A percentile compares a stretch with the other conserved stretches of the same genome.
phyloP scores from a whole-genome alignment of 495 filamentous ascomycete species.

The Talaromyces nanjingensis region DNA sequence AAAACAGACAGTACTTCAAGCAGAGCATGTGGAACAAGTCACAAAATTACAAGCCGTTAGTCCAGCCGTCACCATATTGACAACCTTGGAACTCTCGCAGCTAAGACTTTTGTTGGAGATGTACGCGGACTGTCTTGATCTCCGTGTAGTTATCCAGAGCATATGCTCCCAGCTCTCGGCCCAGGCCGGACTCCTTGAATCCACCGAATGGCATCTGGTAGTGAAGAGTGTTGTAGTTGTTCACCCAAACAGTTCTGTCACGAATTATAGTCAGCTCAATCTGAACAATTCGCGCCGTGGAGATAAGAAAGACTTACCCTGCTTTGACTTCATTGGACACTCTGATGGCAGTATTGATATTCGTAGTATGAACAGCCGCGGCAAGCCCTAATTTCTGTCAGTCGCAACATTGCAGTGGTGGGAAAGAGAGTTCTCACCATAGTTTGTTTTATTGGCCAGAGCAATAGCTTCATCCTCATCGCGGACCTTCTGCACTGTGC shows the following conservation, averaged over 20 bases:
- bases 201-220: constrained; percentile 84
- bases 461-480: constrained; percentile 76
- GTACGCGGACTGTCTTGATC: constrained; percentile 52
- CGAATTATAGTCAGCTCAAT: not conserved
- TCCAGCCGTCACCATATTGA: not conserved
- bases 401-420: not conserved
- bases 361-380: constrained; percentile 84
- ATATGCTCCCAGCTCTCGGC: constrained; percentile 90
- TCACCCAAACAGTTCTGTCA: constrained; percentile 81
- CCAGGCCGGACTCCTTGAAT: constrained; percentile 89
- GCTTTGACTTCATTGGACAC: constrained; percentile 76
- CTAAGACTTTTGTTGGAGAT: not conserved
- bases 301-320: constrained; percentile 37
- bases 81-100: not conserved
- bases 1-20: not conserved
- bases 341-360: constrained; percentile 87
- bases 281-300: not conserved
- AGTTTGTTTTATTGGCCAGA: constrained; percentile 73
- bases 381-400: constrained; percentile 54
- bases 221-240: constrained; percentile 82
- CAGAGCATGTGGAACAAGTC: not conserved
- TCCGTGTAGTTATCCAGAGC: constrained; percentile 91
- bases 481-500: constrained; percentile 88
- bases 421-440: constrained; percentile 39
- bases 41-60: not conserved